A percentile compares a stretch with the other conserved stretches of the same genome.
Conservation (phyloP, 371 early-diverging fungal genomes). For the Nematocida homosporus region DNA sequence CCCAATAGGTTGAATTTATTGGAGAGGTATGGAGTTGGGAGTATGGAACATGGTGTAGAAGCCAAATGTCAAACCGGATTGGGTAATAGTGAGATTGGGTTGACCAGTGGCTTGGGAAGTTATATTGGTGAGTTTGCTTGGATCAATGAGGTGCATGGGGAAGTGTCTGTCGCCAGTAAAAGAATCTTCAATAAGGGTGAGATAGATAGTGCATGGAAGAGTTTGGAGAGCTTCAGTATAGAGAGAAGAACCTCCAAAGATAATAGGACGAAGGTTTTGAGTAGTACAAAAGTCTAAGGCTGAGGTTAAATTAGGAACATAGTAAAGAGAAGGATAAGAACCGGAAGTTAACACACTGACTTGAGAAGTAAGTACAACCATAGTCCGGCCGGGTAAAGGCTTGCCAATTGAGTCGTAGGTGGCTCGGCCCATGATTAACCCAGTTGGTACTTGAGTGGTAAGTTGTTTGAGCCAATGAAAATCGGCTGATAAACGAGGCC, state of each 20-base stretch:
- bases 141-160: constrained; percentile 24
- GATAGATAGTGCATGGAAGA: constrained; percentile 15
- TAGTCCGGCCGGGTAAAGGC: constrained; percentile 32
- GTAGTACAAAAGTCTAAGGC: constrained; percentile 36
- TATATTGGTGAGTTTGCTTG: not conserved
- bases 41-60: too few relatives aligned
- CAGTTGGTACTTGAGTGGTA: constrained; percentile 22
- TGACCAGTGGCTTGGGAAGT: constrained; percentile 17
- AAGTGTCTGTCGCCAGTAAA: constrained; percentile 47
- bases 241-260: constrained; percentile 48
- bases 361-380: constrained; percentile 40
- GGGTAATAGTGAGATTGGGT: constrained; percentile 53
- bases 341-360: not conserved
- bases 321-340: not conserved
- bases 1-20: too few relatives aligned
- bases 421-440: constrained; percentile 51
- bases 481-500: constrained; percentile 27
- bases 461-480: constrained; percentile 44
- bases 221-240: constrained; percentile 30
- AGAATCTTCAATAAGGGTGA: constrained; percentile 26
- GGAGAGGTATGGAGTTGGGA: too few relatives aligned
- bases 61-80: too few relatives aligned
- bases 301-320: not conserved
- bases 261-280: constrained; percentile 7
- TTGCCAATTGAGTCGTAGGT: constrained; percentile 57